Evolutionary conservation across 2,329 filamentous ascomycete genomes (phyloP), one percentile per base, ranked within the genome.

Genomic region (Hypoxylon sp.): DNA sequence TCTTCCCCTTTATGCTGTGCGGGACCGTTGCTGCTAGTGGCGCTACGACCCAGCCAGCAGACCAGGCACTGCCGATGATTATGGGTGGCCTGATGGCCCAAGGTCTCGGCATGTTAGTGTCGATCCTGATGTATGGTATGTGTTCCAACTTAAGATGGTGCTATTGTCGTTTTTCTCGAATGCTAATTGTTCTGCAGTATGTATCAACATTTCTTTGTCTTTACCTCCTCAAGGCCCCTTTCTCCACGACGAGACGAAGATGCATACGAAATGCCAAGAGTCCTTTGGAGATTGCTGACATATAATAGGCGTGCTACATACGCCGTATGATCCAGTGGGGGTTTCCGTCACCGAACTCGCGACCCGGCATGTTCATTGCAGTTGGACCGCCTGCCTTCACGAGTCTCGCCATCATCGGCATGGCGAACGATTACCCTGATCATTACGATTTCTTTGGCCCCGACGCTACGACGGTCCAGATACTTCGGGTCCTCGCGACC

Each of bases 321-420:
- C 73, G 74, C 46, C 73, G 79, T 2, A 72, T 82, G 32, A 79
- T 81, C 61, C 76, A 74, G 8, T 74, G 73, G 59, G 75, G 76
- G 0, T 72, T 85, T 4, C 83, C 83, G 0, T 71, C 75, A 6
- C 75, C 79, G 0, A 73, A 73, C 22, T 72, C 73, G 8, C 68
- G 73, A 15, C 71, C 73, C 6, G 73, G 70, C 6, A 84, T 85
- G 82, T 85, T 81, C 67, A 81, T 85, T 17, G 80, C 81, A 0
- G 83, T 85, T 3, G 83, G 83, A 0, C 81, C 81, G 2, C 71
- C 73, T 49, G 72, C 77, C 2, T 82, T 81, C 69, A 81, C 80
- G 0, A 74, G 77, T 22, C 72, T 79, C n/a, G 79, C 79, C 3
- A 69, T 85, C 22, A 79, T 84, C n/a, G 78, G 79, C 1, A 77